Evolutionary conservation across 805 yeast genomes (phyloP).

Genomic region (Starmerella scarabaei): DNA sequence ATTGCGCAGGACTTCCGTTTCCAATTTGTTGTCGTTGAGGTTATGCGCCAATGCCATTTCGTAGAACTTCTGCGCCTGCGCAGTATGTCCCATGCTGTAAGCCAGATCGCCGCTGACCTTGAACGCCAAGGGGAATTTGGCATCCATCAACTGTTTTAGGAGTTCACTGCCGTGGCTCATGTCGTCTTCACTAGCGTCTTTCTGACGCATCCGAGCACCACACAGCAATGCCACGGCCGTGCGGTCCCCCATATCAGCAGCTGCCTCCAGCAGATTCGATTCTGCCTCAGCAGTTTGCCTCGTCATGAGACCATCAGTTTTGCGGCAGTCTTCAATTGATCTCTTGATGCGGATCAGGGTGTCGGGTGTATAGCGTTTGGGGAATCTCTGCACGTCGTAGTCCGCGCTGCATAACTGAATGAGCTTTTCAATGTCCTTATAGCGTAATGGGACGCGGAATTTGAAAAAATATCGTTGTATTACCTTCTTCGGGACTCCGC

Average conservation of each 20-base stretch:
- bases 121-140: conserved; percentile 59
- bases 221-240: conserved; percentile 69
- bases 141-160: conserved; percentile 41
- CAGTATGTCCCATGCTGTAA: conserved; percentile 32
- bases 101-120: conserved; percentile 73
- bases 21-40: conserved; percentile 36
- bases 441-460: conserved; percentile 16
- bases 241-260: conserved; percentile 71
- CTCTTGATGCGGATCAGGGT: conserved; percentile 60
- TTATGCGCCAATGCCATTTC: conserved; percentile 38
- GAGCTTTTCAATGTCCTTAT: conserved; percentile 8
- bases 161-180: conserved; percentile 48
- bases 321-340: conserved; percentile 49
- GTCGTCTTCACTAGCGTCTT: conserved; percentile 38
- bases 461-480: conserved; percentile 16
- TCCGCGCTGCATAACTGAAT: conserved; percentile 5
- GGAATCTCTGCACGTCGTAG: conserved; percentile 23
- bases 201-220: conserved; percentile 44
- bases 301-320: conserved; percentile 46
- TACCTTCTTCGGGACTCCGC: conserved; percentile 16
- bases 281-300: conserved; percentile 48
- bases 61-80: conserved; percentile 50
- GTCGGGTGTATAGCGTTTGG: conserved; percentile 37
- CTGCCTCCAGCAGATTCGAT: conserved; percentile 59
- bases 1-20: conserved; percentile 61